phyloP scores from a whole-genome alignment of 73 alveolate species.

The Breviolum minutum region DNA sequence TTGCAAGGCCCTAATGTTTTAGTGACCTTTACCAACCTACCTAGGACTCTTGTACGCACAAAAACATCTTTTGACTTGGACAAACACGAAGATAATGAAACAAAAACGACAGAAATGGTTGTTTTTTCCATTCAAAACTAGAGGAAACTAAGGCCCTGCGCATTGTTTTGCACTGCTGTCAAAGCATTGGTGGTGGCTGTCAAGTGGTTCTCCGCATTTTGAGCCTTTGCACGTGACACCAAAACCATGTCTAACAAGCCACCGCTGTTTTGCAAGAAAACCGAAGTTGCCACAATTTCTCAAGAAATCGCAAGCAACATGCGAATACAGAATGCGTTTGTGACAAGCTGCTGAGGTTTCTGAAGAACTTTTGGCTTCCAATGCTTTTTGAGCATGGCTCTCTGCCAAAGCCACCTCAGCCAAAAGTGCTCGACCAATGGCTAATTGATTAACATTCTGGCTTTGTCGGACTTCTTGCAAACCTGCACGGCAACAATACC shows the following conservation, averaged over 20 bases:
- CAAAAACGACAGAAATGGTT: neutral
- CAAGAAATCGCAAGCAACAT: neutral
- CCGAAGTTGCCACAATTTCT: neutral
- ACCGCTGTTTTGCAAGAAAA: neutral
- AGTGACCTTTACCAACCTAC: neutral
- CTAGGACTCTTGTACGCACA: neutral
- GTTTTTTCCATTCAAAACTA: too few species aligned
- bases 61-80: neutral
- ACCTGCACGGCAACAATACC: too few species aligned
- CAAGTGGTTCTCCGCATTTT: neutral
- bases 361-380: neutral
- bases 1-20: too few species aligned
- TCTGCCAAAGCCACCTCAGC: neutral
- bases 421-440: neutral
- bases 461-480: neutral
- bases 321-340: neutral
- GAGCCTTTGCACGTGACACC: neutral
- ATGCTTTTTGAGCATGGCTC: neutral
- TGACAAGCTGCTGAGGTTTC: slow-evolving; percentile 2
- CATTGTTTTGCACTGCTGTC: slow-evolving; percentile 12
- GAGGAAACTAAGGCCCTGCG: neutral
- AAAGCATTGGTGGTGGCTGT: neutral
- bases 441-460: neutral
- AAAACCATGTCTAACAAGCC: neutral
- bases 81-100: neutral